These are phyloP conservation scores for Microcyclospora pomicola DNA, from an alignment of 2,329 filamentous ascomycete species.

Conservation along the genomic window DNA sequence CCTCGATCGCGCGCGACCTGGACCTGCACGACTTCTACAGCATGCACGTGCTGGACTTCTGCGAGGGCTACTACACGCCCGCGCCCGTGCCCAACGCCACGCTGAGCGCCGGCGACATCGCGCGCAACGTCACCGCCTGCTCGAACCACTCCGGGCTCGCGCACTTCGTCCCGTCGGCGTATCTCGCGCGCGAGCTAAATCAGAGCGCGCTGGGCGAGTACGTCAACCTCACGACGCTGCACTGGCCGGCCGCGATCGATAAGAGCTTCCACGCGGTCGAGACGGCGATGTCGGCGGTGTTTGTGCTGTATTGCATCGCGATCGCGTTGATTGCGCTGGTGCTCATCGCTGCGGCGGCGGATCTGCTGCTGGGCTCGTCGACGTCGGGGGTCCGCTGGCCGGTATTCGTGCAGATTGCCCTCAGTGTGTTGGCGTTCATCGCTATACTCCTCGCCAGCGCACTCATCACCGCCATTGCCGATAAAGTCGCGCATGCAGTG, in stretches of 20 bases:
- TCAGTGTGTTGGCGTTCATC: conserved; percentile 33
- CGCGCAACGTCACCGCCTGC: conserved; percentile 42
- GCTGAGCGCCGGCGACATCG: conserved; percentile 25
- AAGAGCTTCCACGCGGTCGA: conserved; percentile 39
- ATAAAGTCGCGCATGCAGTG: conserved; percentile 39
- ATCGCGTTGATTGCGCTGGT: conserved; percentile 39
- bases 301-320: conserved; percentile 46
- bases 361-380: conserved; percentile 24
- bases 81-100: conserved; percentile 30
- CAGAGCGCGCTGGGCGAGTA: conserved; percentile 23
- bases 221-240: conserved; percentile 38
- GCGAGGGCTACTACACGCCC: conserved; percentile 36
- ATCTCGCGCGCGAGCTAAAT: conserved; percentile 37
- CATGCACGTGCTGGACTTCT: conserved; percentile 47
- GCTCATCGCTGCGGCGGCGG: conserved; percentile 36
- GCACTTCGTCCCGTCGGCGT: conserved; percentile 41
- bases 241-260: conserved; percentile 44
- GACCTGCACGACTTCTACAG: conserved; percentile 49
- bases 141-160: conserved; percentile 40
- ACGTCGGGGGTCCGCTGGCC: conserved; percentile 23
- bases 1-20: conserved; percentile 32
- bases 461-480: conserved; percentile 50
- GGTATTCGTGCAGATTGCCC: too few relatives aligned
- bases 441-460: conserved; percentile 60
- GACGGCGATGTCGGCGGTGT: conserved; percentile 37